Base-by-base conservation (phyloP, 352 stramenopile genomes). In the Peronospora belbahrii region DNA sequence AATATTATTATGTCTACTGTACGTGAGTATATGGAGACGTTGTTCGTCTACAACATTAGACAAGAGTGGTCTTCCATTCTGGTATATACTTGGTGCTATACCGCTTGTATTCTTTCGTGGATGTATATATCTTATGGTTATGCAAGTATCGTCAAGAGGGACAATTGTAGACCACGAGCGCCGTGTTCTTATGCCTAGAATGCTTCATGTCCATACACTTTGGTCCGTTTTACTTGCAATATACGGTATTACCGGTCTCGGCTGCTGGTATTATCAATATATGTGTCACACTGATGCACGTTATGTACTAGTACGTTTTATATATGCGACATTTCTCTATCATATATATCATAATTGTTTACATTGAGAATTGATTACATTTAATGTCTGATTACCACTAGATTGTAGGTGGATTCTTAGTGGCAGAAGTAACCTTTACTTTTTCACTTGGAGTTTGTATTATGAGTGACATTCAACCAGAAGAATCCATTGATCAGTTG, bases 151-250 rank as follows among this genome's bases (percentile, higher is more conserved):
- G 41, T 65, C 73, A 14, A 85, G 88, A 57, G 82, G 82, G 39
- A 91, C 82, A 42, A 94, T 94, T 49, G 65, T 94, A 28, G 74
- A 88, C 47, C 70, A 89, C 61, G 82, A 94, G 56, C 77, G 70
- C n/a, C 82, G 82, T 52, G 72, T 94, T 51, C 63, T 94, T 41
- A 94, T 94, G 79, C 81, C 81, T 34, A 59, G 68, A 11, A 65
- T 94, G 52, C 55, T 94, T 36, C 74, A 88, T 9, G 81, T 87
- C 13, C 79, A 88, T 45, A 53, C 74, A 24, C 62, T 88, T 32
- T 94, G 79, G 79, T 85, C 76, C 11, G 45, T 73, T 4, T n/a
- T 84, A 47, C 77, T 90, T 32, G 53, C 83, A 36, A 58, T 27
- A 35, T 88, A 78, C 49, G 79, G 79, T 40, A 42, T 72, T 33